These are phyloP conservation scores for Nakataea oryzae DNA, from an alignment of 2,329 filamentous ascomycete species.

Conservation along the genomic window DNA sequence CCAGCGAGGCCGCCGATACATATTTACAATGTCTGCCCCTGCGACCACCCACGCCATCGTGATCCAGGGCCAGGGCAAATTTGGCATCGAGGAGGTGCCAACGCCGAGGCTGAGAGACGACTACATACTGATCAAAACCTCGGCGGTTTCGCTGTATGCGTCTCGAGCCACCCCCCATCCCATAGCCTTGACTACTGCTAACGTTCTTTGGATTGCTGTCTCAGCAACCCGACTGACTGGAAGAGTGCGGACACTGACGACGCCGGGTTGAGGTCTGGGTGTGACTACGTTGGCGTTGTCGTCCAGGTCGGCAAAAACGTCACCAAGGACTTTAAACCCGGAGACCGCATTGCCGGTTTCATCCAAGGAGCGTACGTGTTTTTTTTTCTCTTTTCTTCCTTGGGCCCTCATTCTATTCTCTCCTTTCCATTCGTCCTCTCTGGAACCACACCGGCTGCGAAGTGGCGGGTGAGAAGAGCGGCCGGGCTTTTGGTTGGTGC, in stretches of 20 bases:
- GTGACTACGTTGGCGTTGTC: conserved; percentile 36
- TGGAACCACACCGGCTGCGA: too few species aligned
- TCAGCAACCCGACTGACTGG: conserved; percentile 17
- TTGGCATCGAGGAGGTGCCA: conserved; percentile 11
- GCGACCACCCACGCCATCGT: conserved; percentile 13
- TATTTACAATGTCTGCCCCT: conserved; percentile 8
- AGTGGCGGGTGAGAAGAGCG: too few species aligned
- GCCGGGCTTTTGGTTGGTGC: too few species aligned
- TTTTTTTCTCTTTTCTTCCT: background rate
- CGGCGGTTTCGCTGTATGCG: conserved; percentile 11
- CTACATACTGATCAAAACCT: conserved; percentile 16
- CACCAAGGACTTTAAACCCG: conserved; percentile 29
- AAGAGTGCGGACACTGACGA: conserved; percentile 9
- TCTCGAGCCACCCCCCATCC: background rate
- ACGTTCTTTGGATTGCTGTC: background rate
- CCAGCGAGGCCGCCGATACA: too few species aligned
- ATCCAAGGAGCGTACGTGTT: conserved; percentile 22
- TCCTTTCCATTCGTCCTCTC: background rate
- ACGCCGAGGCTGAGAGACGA: conserved; percentile 14
- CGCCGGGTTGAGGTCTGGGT: conserved; percentile 10
- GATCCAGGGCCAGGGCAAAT: conserved; percentile 10
- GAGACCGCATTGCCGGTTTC: conserved; percentile 34
- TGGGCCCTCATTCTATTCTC: background rate
- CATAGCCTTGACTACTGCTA: background rate
- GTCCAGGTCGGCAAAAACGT: conserved; percentile 32